Evolutionary conservation across 768 basidiomycete species (phyloP).

Genomic region (Filobasidium wieringae): DNA sequence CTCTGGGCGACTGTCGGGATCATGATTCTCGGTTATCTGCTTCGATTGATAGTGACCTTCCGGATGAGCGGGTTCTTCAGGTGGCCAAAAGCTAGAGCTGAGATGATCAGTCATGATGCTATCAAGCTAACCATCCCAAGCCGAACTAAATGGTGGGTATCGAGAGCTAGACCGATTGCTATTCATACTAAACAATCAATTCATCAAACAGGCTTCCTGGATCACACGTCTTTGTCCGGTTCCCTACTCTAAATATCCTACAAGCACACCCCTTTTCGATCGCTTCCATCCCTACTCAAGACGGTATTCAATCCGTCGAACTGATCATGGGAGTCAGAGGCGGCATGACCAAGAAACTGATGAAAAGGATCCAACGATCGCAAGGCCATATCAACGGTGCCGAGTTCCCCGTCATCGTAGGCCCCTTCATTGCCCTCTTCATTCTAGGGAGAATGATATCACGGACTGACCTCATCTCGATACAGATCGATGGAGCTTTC

Average conservation of each 20-base stretch:
- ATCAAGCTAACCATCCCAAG: constrained; percentile 5
- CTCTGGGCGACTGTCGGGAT: background rate
- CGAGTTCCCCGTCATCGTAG: constrained; percentile 1
- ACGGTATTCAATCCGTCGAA: background rate
- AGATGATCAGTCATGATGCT: background rate
- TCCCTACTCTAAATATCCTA: constrained; percentile 6
- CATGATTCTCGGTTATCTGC: background rate
- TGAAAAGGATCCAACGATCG: background rate
- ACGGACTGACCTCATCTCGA: too few relatives aligned
- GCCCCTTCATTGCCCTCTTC: background rate
- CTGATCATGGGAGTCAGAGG: background rate
- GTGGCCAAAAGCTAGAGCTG: background rate
- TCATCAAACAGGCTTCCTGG: background rate
- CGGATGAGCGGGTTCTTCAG: background rate
- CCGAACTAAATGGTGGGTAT: background rate
- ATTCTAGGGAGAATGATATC: too few relatives aligned
- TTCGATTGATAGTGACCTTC: background rate
- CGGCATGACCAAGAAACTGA: background rate
- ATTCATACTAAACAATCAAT: too few relatives aligned
- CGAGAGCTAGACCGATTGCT: background rate
- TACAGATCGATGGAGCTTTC: constrained; percentile 4
- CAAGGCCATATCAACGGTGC: background rate
- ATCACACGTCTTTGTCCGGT: constrained; percentile 6
- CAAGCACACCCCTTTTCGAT: constrained; percentile 8
- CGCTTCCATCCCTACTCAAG: background rate